A percentile compares a stretch with the other conserved stretches of the same genome.
These are phyloP conservation scores for Plantago lanceolata DNA, from an alignment of 305 asterid genomes.

Conservation along the genomic window DNA sequence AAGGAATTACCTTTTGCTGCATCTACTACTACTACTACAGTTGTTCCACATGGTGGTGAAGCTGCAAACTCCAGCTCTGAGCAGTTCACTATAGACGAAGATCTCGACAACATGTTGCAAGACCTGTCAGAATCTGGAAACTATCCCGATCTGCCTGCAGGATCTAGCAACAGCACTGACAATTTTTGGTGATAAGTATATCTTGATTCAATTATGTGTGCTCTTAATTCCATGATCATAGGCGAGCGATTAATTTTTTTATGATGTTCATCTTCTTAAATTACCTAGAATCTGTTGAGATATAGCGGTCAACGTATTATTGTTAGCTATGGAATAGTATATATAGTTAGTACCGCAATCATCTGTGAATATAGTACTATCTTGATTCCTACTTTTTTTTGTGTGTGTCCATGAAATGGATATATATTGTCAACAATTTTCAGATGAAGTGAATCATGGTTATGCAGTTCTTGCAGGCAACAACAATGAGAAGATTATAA, in stretches of 20 bases:
- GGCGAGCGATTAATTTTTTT: too few relatives aligned
- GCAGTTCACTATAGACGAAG: slow-evolving; percentile 27
- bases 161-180: not conserved
- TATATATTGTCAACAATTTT: not conserved
- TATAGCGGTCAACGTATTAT: not conserved
- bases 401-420: not conserved
- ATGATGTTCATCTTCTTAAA: too few relatives aligned
- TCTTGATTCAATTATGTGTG: not conserved
- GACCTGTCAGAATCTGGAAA: slow-evolving; percentile 28
- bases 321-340: not conserved
- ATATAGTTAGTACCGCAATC: slow-evolving; percentile 1
- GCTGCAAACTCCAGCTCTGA: slow-evolving; percentile 13
- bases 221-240: too few relatives aligned
- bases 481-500: not conserved
- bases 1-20: too few relatives aligned
- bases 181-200: not conserved
- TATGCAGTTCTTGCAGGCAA: not conserved
- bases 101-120: slow-evolving; percentile 23
- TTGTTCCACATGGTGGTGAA: slow-evolving; percentile 1
- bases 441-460: not conserved
- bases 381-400: not conserved
- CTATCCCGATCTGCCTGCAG: slow-evolving; percentile 14
- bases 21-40: not conserved
- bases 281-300: too few relatives aligned
- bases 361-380: not conserved